Percentiles rank a stretch among this genome's conserved stretches.
Conservation (phyloP, 495 filamentous ascomycete genomes). For the Neurospora sp. region DNA sequence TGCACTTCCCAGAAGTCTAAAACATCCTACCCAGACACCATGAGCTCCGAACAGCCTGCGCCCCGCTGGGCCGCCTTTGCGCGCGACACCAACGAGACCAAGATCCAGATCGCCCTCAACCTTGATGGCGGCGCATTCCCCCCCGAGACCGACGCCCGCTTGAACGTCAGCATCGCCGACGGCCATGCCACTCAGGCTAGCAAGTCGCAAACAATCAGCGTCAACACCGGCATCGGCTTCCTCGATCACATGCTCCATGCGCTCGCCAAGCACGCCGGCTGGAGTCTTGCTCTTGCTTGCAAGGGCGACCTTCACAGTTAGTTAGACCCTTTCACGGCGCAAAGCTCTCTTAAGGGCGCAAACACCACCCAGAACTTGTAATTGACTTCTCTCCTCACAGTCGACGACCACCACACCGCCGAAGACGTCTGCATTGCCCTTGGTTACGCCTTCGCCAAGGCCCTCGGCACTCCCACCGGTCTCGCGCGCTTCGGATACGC, state of each 20-base stretch:
- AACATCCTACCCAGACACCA: conserved; percentile 11
- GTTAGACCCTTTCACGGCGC: conserved; percentile 20
- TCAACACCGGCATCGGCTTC: conserved; percentile 96
- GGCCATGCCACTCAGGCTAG: conserved; percentile 75
- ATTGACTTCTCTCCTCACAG: conserved; percentile 29
- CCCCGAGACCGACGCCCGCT: conserved; percentile 36
- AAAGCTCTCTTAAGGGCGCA: not conserved
- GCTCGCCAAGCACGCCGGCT: conserved; percentile 87
- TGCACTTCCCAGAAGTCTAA: not conserved
- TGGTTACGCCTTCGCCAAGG: conserved; percentile 68
- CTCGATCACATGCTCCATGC: conserved; percentile 98
- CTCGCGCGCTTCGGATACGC: conserved; percentile 83
- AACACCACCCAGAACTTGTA: not conserved
- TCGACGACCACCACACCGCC: conserved; percentile 97
- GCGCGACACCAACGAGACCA: conserved; percentile 93
- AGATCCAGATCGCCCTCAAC: conserved; percentile 83
- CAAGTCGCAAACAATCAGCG: conserved; percentile 69
- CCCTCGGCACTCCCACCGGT: conserved; percentile 65
- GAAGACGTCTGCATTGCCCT: conserved; percentile 94
- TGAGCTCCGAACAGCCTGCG: conserved; percentile 23
- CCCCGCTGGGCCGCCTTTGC: conserved; percentile 63
- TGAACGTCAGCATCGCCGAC: conserved; percentile 25
- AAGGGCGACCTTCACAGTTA: conserved; percentile 84
- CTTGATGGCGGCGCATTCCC: conserved; percentile 81
- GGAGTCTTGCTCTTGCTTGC: conserved; percentile 73